A percentile compares a stretch with the other conserved stretches of the same genome.
Conservation (phyloP, 495 filamentous ascomycete genomes). For the Tetracladium setigerum region DNA sequence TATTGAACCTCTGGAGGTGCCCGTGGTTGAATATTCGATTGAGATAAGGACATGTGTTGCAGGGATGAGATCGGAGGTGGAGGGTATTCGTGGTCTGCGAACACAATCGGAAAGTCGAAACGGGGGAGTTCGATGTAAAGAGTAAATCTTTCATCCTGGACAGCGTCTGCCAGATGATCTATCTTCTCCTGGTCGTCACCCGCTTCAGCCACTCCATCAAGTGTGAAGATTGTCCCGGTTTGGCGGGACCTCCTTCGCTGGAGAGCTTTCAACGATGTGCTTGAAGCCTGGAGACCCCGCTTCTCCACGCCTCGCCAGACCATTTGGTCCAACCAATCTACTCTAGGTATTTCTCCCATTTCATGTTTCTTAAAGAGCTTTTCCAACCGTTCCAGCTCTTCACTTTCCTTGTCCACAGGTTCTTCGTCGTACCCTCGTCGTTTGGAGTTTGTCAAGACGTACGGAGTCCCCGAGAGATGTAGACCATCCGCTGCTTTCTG, state of each 20-base stretch:
- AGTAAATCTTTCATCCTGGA: constrained; percentile 53
- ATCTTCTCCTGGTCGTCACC: constrained; percentile 26
- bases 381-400: constrained; percentile 77
- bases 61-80: constrained; percentile 71
- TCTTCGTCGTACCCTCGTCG: constrained; percentile 1
- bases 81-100: constrained; percentile 87
- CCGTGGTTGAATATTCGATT: constrained; percentile 62
- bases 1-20: constrained; percentile 75
- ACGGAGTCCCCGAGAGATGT: constrained; percentile 71
- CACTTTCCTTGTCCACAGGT: constrained; percentile 48
- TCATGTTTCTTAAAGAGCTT: constrained; percentile 94
- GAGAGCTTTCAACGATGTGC: constrained; percentile 15
- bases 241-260: constrained; percentile 22
- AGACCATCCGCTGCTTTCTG: constrained; percentile 81
- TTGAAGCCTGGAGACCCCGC: constrained; percentile 50
- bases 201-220: constrained; percentile 22
- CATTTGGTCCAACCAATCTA: constrained; percentile 92
- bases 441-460: constrained; percentile 38
- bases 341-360: constrained; percentile 86
- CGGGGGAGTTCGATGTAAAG: constrained; percentile 88
- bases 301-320: constrained; percentile 84
- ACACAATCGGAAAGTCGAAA: constrained; percentile 94
- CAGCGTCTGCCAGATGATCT: constrained; percentile 22
- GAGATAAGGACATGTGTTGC: constrained; percentile 49
- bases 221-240: constrained; percentile 10